phyloP scores from a whole-genome alignment of 108 stramenopile genomes.

The Cyclotella baltica region DNA sequence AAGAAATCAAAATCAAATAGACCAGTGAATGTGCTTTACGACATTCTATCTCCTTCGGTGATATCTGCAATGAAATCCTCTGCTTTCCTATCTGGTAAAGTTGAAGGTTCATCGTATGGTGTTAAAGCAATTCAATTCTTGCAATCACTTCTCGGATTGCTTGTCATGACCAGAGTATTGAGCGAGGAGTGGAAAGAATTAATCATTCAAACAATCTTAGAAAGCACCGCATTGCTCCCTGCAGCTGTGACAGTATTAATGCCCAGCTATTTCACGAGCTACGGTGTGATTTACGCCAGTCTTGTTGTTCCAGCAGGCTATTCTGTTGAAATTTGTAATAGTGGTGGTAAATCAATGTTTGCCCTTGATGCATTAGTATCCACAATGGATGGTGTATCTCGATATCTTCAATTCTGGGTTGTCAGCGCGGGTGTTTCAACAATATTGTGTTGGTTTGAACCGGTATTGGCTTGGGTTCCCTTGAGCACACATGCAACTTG shows the following conservation, averaged over 20 bases:
- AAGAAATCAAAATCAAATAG: slow-evolving; percentile 16
- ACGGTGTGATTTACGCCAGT: slow-evolving; percentile 81
- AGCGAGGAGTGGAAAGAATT: slow-evolving; percentile 62
- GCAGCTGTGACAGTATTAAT: slow-evolving; percentile 77
- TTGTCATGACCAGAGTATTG: slow-evolving; percentile 62
- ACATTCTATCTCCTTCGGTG: slow-evolving; percentile 34
- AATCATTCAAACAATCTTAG: slow-evolving; percentile 60
- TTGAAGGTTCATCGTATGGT: slow-evolving; percentile 20
- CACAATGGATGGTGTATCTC: slow-evolving; percentile 38
- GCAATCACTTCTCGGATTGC: slow-evolving; percentile 49
- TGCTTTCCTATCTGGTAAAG: slow-evolving; percentile 42
- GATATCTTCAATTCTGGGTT: slow-evolving; percentile 84
- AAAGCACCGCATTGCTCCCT: slow-evolving; percentile 71
- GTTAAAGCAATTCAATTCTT: slow-evolving; percentile 30
- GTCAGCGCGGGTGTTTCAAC: slow-evolving; percentile 59
- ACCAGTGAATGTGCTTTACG: slow-evolving; percentile 51
- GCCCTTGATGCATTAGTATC: slow-evolving; percentile 18
- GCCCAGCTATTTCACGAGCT: slow-evolving; percentile 79
- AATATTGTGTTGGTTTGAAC: slow-evolving; percentile 54
- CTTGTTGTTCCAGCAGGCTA: slow-evolving; percentile 71
- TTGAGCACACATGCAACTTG: slow-evolving; percentile 76
- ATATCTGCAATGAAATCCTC: slow-evolving; percentile 47
- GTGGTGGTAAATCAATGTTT: slow-evolving; percentile 15
- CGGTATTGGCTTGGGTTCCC: slow-evolving; percentile 80
- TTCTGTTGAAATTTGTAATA: slow-evolving; percentile 48